These are phyloP conservation scores for Gypsophila paniculata DNA, from an alignment of 179 eudicot genomes.

Conservation along the genomic window DNA sequence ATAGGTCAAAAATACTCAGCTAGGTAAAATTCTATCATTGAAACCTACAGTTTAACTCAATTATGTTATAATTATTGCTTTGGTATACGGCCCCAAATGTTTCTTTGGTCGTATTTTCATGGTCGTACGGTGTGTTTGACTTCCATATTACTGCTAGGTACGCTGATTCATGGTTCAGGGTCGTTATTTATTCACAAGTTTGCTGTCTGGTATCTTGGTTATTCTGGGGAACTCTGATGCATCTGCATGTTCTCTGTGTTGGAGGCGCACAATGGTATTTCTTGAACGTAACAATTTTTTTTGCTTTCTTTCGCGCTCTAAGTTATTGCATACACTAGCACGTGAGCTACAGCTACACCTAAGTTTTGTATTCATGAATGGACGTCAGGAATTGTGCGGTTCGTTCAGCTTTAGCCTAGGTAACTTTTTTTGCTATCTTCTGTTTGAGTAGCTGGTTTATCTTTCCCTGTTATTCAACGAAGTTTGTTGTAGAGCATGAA, in stretches of 20 bases:
- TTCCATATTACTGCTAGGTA: background rate
- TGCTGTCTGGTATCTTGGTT: conserved; percentile 5
- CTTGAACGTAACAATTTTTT: background rate
- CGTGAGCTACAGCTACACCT: conserved; percentile 6
- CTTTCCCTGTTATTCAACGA: conserved; percentile 14
- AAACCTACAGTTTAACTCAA: conserved; percentile 25
- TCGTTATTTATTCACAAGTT: background rate
- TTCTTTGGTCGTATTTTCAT: background rate
- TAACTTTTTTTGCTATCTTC: conserved; percentile 24
- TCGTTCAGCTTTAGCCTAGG: conserved; percentile 29
- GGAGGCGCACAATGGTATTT: conserved; percentile 2
- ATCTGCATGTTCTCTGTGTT: conserved; percentile 21
- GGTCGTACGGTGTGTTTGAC: conserved; percentile 5
- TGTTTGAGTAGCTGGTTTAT: conserved; percentile 16
- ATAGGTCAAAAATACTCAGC: conserved; percentile 65
- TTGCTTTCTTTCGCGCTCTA: background rate
- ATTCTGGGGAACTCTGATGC: conserved; percentile 8
- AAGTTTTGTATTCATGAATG: conserved; percentile 17
- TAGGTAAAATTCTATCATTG: conserved; percentile 59
- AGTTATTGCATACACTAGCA: conserved; percentile 10
- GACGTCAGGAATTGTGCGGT: conserved; percentile 24
- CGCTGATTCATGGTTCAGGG: conserved; percentile 24
- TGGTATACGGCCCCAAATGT: conserved; percentile 19
- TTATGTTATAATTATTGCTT: conserved; percentile 29
- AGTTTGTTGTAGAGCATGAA: conserved; percentile 23